phyloP scores from a whole-genome alignment of 2,329 filamentous ascomycete species.

The Passalora sequoiae region DNA sequence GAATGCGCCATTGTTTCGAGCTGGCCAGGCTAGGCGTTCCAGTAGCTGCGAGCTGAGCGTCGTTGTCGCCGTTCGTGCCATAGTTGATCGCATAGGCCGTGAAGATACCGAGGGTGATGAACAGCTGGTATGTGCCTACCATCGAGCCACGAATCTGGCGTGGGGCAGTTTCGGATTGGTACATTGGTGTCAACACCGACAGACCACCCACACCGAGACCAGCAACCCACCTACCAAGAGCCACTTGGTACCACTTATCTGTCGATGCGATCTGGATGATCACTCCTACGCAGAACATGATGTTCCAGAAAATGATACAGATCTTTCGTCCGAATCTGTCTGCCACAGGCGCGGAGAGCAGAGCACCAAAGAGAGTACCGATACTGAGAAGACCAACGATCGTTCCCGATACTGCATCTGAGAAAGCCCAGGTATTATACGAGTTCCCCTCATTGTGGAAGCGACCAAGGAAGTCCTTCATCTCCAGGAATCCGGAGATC shows the following conservation, averaged over 20 bases:
- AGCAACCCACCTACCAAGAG: constrained; percentile 60
- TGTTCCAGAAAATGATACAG: constrained; percentile 58
- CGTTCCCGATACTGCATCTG: constrained; percentile 56
- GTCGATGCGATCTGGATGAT: constrained; percentile 60
- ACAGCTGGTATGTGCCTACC: constrained; percentile 61
- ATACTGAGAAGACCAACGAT: constrained; percentile 57
- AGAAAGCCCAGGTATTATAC: constrained; percentile 41
- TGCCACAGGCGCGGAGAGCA: constrained; percentile 56
- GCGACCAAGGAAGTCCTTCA: constrained; percentile 52
- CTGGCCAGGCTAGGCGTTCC: neutral
- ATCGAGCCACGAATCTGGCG: constrained; percentile 60
- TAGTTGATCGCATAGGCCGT: constrained; percentile 50
- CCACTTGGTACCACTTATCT: constrained; percentile 58
- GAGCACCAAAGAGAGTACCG: constrained; percentile 55
- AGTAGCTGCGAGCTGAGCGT: constrained; percentile 29
- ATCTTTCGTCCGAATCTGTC: constrained; percentile 58
- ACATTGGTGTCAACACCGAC: constrained; percentile 62
- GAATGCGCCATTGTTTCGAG: constrained; percentile 56
- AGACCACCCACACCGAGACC: constrained; percentile 62
- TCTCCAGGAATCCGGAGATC: constrained; percentile 57
- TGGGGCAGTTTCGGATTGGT: constrained; percentile 62
- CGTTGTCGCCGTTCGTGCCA: constrained; percentile 49
- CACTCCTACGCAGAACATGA: constrained; percentile 61
- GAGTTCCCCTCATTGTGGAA: constrained; percentile 39
- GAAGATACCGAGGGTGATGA: constrained; percentile 64